Conservation (phyloP, 2,329 filamentous ascomycete genomes). For the Tolypocladium nubicola region DNA sequence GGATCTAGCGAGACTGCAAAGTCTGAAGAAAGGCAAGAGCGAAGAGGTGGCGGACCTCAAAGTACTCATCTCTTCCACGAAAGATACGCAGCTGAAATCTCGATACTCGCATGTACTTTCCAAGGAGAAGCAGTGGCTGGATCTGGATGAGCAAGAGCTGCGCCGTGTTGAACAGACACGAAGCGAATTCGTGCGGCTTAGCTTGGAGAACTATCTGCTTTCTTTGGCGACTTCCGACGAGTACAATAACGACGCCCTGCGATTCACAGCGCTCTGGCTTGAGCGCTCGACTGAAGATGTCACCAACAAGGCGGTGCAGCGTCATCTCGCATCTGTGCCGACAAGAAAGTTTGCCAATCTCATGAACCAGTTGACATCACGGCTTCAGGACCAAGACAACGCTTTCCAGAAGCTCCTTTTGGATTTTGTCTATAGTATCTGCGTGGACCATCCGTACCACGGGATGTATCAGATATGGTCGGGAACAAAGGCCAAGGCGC, state of each 20-base stretch:
- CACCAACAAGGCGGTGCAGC: slow-evolving; percentile 67
- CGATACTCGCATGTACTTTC: slow-evolving; percentile 49
- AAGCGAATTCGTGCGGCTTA: slow-evolving; percentile 75
- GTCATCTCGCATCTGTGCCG: slow-evolving; percentile 62
- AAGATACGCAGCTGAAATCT: slow-evolving; percentile 41
- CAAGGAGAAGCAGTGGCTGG: slow-evolving; percentile 78
- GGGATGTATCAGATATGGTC: slow-evolving; percentile 97
- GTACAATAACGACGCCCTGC: slow-evolving; percentile 79
- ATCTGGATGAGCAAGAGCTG: slow-evolving; percentile 82
- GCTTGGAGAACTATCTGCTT: slow-evolving; percentile 85
- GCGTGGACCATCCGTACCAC: slow-evolving; percentile 87
- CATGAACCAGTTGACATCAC: slow-evolving; percentile 95
- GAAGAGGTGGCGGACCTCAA: slow-evolving; percentile 70
- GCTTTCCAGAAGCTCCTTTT: slow-evolving; percentile 71
- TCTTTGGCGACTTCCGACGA: slow-evolving; percentile 77
- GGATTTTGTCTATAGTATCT: slow-evolving; percentile 70
- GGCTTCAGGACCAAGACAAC: slow-evolving; percentile 59
- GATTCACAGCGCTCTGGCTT: slow-evolving; percentile 91
- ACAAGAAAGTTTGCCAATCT: slow-evolving; percentile 86
- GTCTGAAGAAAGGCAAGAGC: slow-evolving; percentile 67
- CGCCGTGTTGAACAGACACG: slow-evolving; percentile 66
- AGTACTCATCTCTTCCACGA: slow-evolving; percentile 40
- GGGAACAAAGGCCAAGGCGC: slow-evolving; percentile 57
- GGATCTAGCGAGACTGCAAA: slow-evolving; percentile 72
- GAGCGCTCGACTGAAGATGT: slow-evolving; percentile 67